Evolutionary conservation across 176 grass and related monocot genomes (phyloP), one percentile per base, ranked within the genome.

Genomic region (Olyra latifolia): DNA sequence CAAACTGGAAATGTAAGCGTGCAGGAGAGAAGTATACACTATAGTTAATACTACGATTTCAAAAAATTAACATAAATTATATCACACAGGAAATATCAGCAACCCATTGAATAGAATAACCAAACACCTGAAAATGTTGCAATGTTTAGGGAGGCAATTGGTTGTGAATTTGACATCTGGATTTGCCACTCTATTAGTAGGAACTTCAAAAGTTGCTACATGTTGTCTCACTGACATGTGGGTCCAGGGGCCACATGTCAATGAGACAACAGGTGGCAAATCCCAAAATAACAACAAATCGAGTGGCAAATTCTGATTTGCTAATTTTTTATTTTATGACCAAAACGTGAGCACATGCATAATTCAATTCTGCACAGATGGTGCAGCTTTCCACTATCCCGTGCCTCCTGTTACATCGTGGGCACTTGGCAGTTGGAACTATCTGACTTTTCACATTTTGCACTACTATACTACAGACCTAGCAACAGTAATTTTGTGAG

Each of bases 31-130:
- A 50, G 59, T 28, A 78, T 43, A 41, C 44, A 66, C 11, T 71
- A 50, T 20, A 71, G 6, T 72, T 22, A 19, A 22, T 38, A 19
- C 53, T 64, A 23, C 13, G 16, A 16, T 10, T 79, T 27, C 40
- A 10, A 82, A 80, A 70, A 1, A 29, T 49, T 50, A 80, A 28
- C 60, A 46, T 56, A 87, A 22, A 83, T 44, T 35, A 67, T 41
- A 70, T 44, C 35, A 4, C 35, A 71, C 16, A 22, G 20, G 15
- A 65, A 64, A 13, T 40, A 58, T 66, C 60, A 72, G 40, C 13
- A 35, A 35, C 68, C 19, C 19, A 3, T 1, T 17, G 8, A 56
- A 66, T 56, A 24, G n/a, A 60, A 58, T 58, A 76, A 58, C 17
- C 55, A 35, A 50, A 32, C 10, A 55, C 1, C 39, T 74, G 41